A percentile compares a stretch with the other conserved stretches of the same genome.
Evolutionary conservation across 2,329 filamentous ascomycete species (phyloP).

Genomic region (Dothistroma septosporum): DNA sequence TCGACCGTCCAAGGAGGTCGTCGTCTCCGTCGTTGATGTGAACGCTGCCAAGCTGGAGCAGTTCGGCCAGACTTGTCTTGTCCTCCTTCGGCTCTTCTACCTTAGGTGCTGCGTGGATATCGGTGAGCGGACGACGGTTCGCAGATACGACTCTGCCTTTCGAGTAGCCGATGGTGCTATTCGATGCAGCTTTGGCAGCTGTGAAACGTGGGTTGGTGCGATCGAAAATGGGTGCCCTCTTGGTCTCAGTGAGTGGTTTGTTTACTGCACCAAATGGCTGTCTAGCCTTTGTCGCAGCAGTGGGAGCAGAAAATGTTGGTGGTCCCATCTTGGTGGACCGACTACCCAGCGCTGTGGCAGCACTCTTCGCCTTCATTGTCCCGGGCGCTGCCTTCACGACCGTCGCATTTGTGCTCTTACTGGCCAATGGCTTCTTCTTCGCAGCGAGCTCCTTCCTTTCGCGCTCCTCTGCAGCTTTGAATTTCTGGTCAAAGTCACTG

Average conservation of each 20-base stretch:
- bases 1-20: not conserved
- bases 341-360: slow-evolving; percentile 41
- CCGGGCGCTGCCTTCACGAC: slow-evolving; percentile 38
- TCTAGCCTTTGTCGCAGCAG: slow-evolving; percentile 40
- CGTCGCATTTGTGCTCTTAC: slow-evolving; percentile 10
- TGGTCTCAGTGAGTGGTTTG: slow-evolving; percentile 18
- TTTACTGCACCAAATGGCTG: slow-evolving; percentile 29
- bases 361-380: slow-evolving; percentile 52
- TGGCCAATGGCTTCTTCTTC: slow-evolving; percentile 6
- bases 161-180: slow-evolving; percentile 79
- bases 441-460: slow-evolving; percentile 14
- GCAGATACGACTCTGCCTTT: slow-evolving; percentile 61
- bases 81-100: slow-evolving; percentile 9
- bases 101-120: slow-evolving; percentile 18
- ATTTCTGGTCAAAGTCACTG: slow-evolving; percentile 62
- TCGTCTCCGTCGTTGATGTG: slow-evolving; percentile 20
- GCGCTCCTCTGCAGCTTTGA: slow-evolving; percentile 22
- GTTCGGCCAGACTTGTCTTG: slow-evolving; percentile 22
- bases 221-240: slow-evolving; percentile 21
- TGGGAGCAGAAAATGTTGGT: slow-evolving; percentile 38
- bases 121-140: slow-evolving; percentile 30
- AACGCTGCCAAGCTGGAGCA: slow-evolving; percentile 24
- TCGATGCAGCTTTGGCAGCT: slow-evolving; percentile 64
- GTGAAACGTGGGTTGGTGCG: slow-evolving; percentile 50
- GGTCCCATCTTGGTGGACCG: slow-evolving; percentile 31